Percentiles rank a stretch among this genome's conserved stretches.
Evolutionary conservation across 257 asterid species (phyloP).

Genomic region (Ajuga chamaepitys): DNA sequence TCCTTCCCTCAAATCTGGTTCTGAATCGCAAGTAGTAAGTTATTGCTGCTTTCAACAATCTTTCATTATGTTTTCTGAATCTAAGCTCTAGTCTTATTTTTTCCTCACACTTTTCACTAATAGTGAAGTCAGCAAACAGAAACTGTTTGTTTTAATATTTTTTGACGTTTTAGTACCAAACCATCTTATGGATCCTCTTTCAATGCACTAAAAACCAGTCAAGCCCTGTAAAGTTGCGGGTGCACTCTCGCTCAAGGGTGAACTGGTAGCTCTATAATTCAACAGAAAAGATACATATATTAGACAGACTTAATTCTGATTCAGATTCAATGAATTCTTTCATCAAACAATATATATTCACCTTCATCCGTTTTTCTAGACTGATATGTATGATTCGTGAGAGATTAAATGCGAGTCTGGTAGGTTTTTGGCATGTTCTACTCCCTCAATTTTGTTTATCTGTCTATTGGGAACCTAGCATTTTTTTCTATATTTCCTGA

Average conservation of each 20-base stretch:
- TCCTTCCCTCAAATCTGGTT: conserved; percentile 92
- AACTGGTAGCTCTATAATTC: not conserved
- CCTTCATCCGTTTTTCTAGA: not conserved
- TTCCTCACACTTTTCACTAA: not conserved
- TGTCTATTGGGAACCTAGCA: conserved; percentile 1
- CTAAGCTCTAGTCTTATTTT: not conserved
- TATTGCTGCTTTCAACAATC: conserved; percentile 15
- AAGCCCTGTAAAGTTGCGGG: not conserved
- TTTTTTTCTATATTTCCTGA: not conserved
- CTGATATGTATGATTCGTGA: not conserved
- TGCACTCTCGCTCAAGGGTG: not conserved
- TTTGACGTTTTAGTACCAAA: conserved; percentile 14
- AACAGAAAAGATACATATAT: not conserved
- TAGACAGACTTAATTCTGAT: not conserved
- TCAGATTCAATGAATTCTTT: not conserved
- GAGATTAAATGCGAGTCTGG: not conserved
- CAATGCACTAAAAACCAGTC: not conserved
- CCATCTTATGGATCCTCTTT: conserved; percentile 4
- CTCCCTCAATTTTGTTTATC: not conserved
- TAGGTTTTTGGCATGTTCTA: not conserved
- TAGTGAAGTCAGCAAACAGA: conserved; percentile 1
- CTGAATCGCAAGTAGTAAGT: conserved; percentile 86
- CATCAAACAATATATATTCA: not conserved
- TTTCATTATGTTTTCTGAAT: conserved; percentile 4
- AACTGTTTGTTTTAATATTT: not conserved